These are phyloP conservation scores for Naganishia cerealis DNA, from an alignment of 1,284 basidiomycete species.

Conservation along the genomic window DNA sequence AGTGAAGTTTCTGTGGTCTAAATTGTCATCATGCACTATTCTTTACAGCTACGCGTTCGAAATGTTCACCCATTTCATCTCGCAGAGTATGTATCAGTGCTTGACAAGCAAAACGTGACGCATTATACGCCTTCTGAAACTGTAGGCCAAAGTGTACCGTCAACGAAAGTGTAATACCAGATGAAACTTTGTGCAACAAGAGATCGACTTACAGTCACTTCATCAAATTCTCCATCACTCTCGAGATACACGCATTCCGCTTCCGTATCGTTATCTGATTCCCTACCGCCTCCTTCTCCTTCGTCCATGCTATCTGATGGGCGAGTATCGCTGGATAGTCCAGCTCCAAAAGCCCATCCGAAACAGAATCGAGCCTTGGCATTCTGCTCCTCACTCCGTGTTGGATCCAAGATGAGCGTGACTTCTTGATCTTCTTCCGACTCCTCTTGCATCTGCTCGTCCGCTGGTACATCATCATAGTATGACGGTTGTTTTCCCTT, in stretches of 20 bases:
- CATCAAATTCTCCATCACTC: conserved; percentile 50
- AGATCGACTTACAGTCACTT: conserved; percentile 45
- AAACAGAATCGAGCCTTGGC: conserved; percentile 62
- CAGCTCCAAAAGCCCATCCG: conserved; percentile 53
- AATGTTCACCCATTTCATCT: conserved; percentile 23
- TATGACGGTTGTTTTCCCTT: conserved; percentile 25
- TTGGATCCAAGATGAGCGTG: conserved; percentile 69
- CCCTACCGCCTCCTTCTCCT: conserved; percentile 52
- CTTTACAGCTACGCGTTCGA: conserved; percentile 5
- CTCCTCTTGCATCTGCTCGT: conserved; percentile 56
- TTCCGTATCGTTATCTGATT: conserved; percentile 52
- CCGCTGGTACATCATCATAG: conserved; percentile 58
- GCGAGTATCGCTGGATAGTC: conserved; percentile 36
- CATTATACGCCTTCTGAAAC: conserved; percentile 32
- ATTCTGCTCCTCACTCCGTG: conserved; percentile 63
- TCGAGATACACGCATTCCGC: conserved; percentile 56
- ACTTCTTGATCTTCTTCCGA: conserved; percentile 61
- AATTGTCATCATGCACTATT: background rate
- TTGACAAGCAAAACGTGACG: conserved; percentile 28
- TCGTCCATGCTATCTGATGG: conserved; percentile 34
- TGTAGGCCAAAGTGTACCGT: background rate
- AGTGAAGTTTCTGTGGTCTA: background rate
- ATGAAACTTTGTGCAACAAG: background rate
- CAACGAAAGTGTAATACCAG: background rate
- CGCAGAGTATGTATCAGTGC: conserved; percentile 16